Conservation (phyloP, 148 eudicot species). For the Vaccinium myrtillus region DNA sequence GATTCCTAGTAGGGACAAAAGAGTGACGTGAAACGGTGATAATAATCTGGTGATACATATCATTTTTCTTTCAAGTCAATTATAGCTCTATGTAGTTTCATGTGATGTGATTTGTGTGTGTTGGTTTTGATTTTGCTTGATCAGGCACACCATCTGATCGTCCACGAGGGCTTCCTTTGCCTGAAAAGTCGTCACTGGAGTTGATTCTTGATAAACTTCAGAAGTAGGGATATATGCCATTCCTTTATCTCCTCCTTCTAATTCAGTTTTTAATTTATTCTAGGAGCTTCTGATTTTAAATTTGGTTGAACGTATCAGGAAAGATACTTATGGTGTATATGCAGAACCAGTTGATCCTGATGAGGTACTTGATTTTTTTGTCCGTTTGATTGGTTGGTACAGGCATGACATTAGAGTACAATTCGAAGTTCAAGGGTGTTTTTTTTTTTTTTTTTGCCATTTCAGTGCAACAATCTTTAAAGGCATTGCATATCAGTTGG, state of each 20-base stretch:
- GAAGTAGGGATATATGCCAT: constrained; percentile 50
- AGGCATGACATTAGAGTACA: not conserved
- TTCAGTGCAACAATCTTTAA: not conserved
- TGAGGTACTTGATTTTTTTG: constrained; percentile 48
- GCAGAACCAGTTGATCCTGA: constrained; percentile 97
- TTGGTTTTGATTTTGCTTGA: constrained; percentile 15
- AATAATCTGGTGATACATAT: not conserved
- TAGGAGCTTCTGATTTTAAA: constrained; percentile 14
- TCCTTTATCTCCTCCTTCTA: not conserved
- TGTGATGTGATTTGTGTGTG: not conserved
- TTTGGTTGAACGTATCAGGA: constrained; percentile 62
- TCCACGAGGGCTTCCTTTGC: constrained; percentile 43
- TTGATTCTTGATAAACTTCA: constrained; percentile 88
- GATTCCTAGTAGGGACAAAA: not conserved
- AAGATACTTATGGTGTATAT: constrained; percentile 89
- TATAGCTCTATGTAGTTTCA: not conserved
- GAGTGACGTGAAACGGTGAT: not conserved
- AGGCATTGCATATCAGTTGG: not conserved
- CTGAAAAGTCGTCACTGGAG: constrained; percentile 75
- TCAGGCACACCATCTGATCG: constrained; percentile 42
- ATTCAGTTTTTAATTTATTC: constrained; percentile 1
- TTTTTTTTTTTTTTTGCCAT: not conserved
- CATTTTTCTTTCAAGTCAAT: not conserved
- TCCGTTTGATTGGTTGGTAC: not conserved
- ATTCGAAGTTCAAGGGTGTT: not conserved